These are phyloP conservation scores for Hypericum androsaemum DNA, from an alignment of 345 rosid genomes.

Conservation along the genomic window DNA sequence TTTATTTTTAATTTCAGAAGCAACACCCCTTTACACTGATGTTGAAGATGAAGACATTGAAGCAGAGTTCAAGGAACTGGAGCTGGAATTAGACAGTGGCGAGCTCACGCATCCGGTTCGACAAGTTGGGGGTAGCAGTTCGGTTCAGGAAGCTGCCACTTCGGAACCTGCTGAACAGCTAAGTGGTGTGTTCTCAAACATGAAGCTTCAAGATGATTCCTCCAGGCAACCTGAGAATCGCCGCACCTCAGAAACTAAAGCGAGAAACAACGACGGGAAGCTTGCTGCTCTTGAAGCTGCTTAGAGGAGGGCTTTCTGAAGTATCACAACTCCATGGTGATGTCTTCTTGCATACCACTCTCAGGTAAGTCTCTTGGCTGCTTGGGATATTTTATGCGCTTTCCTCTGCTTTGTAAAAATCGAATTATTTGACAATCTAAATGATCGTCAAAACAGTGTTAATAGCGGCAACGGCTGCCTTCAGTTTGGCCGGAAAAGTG, in stretches of 20 bases:
- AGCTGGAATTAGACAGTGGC: slow-evolving; percentile 47
- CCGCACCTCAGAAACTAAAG: slow-evolving; percentile 17
- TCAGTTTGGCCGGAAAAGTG: too few species aligned
- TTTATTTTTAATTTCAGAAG: slow-evolving; percentile 30
- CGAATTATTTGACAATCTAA: too few species aligned
- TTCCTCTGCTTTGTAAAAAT: too few species aligned
- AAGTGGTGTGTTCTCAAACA: slow-evolving; percentile 42
- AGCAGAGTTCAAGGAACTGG: slow-evolving; percentile 63
- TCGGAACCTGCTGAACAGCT: slow-evolving; percentile 34
- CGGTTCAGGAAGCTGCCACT: slow-evolving; percentile 16
- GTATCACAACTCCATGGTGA: neutral
- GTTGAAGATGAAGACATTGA: slow-evolving; percentile 63
- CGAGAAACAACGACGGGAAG: slow-evolving; percentile 21
- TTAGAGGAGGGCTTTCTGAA: slow-evolving; percentile 10
- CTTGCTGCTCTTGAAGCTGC: slow-evolving; percentile 39
- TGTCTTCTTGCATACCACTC: neutral
- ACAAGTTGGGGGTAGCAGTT: slow-evolving; percentile 1
- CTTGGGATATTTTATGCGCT: too few species aligned
- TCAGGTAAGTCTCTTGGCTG: neutral
- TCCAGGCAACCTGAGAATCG: slow-evolving; percentile 13
- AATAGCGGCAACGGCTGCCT: too few species aligned
- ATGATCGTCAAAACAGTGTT: too few species aligned
- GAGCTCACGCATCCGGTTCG: slow-evolving; percentile 11
- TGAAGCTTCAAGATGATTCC: slow-evolving; percentile 37
- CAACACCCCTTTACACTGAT: slow-evolving; percentile 30